A percentile compares a stretch with the other conserved stretches of the same genome.
phyloP scores from a whole-genome alignment of 768 basidiomycete genomes.

The Leccinum sublutescens region DNA sequence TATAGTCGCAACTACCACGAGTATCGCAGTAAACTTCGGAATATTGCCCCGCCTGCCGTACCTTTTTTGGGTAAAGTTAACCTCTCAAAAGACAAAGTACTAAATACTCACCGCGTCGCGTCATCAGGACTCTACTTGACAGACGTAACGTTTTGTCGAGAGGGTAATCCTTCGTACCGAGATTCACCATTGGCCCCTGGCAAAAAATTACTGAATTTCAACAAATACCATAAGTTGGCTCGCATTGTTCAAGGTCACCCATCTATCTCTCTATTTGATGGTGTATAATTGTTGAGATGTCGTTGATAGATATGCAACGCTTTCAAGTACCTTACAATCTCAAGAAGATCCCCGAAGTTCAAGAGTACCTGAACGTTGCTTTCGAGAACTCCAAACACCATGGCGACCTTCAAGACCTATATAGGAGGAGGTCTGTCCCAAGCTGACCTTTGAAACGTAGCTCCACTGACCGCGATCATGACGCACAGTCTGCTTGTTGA shows the following conservation, averaged over 20 bases:
- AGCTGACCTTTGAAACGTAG: background rate
- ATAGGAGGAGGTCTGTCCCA: conserved; percentile 69
- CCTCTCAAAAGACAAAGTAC: background rate
- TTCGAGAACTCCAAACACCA: conserved; percentile 75
- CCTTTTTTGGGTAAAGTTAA: conserved; percentile 80
- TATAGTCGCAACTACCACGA: conserved; percentile 88
- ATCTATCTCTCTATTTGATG: background rate
- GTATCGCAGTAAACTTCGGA: conserved; percentile 84
- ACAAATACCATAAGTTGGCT: conserved; percentile 91
- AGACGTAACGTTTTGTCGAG: conserved; percentile 92
- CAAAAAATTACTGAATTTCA: conserved; percentile 90
- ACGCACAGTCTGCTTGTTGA: conserved; percentile 74
- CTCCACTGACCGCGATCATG: background rate
- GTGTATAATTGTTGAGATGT: conserved; percentile 3
- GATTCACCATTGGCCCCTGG: conserved; percentile 71
- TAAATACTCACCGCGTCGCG: conserved; percentile 12
- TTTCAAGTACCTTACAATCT: conserved; percentile 87
- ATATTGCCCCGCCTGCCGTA: conserved; percentile 87
- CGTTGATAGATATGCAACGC: conserved; percentile 75
- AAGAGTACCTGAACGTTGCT: conserved; percentile 68
- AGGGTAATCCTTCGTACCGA: conserved; percentile 87
- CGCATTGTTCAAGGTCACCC: conserved; percentile 74
- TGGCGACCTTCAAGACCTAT: conserved; percentile 83
- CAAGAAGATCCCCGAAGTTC: conserved; percentile 86
- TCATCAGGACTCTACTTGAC: conserved; percentile 76